Evolutionary conservation across 2,329 filamentous ascomycete species (phyloP), one percentile per base, ranked within the genome.

Genomic region (Parastagonospora nodorum): DNA sequence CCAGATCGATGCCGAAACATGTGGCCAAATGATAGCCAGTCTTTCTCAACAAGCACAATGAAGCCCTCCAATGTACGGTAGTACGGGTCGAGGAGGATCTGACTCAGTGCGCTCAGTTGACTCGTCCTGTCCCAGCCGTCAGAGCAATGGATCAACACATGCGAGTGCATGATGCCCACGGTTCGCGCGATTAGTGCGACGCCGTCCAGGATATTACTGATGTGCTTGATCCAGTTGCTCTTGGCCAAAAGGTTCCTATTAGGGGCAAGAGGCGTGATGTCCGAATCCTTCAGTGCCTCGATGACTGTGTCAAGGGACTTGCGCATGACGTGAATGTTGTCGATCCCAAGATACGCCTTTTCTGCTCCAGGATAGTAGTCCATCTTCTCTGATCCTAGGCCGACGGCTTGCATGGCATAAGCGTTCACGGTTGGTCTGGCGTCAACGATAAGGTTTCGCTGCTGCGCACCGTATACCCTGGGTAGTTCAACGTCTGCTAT

Each of bases 91-190:
- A 99, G 82, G 79, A 96, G 93, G 33, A 99, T 82, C 75, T 99
- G 92, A 48, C 92, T 88, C 49, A 99, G 77, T 4, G 92, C 92
- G 66, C 92, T 95, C 44, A 99, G 82, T 75, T 99, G 94, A 66
- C 92, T 93, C 7, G 94, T 99, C 43, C 94, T 88, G 75, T 99
- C 94, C 94, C 94, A 99, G 4, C 94, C 94, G 74, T 99, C 94
- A 2, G 94, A 97, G 75, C 94, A 99, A 74, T 99, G 94, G 42
- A 99, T 96, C 39, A 99, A 78, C 9, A 96, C 93, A 71, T 99
- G 92, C 1, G 92, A 96, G 68, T 97, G 93, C 59, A 91, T 89
- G 50, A 97, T 87, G 28, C 92, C 94, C 30, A 99, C 87, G 64
- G 94, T 90, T 29, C 89, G 83, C 28, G 92, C 88, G 61, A 97